These are phyloP conservation scores for Acacia crassicarpa DNA, from an alignment of 306 rosid genomes.

Conservation along the genomic window DNA sequence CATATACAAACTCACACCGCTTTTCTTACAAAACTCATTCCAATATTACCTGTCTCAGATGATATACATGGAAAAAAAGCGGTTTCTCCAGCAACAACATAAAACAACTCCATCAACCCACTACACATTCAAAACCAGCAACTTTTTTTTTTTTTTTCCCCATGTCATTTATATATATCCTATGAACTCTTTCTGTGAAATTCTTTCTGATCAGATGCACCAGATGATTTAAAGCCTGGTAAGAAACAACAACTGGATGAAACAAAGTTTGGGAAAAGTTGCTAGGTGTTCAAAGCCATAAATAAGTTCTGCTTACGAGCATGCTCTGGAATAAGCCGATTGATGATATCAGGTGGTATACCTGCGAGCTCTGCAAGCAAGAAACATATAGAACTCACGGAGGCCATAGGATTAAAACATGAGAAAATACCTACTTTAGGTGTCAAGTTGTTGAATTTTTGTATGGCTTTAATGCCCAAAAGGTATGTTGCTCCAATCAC, in stretches of 20 bases:
- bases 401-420: neutral
- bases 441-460: neutral
- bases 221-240: constrained; percentile 44
- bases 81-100: constrained; percentile 34
- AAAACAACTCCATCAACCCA: constrained; percentile 43
- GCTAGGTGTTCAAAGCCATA: constrained; percentile 94
- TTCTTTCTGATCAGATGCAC: constrained; percentile 42
- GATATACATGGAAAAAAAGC: constrained; percentile 37
- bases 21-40: neutral
- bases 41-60: constrained; percentile 2
- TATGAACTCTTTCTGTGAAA: constrained; percentile 46
- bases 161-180: constrained; percentile 26
- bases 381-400: neutral
- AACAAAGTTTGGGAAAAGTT: constrained; percentile 25
- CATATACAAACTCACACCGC: neutral
- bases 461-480: neutral
- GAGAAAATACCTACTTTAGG: neutral
- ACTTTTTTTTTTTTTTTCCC: neutral
- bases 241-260: constrained; percentile 20
- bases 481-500: neutral
- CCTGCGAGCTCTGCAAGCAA: constrained; percentile 76
- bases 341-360: constrained; percentile 63
- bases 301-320: constrained; percentile 95
- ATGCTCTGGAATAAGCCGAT: constrained; percentile 91
- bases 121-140: constrained; percentile 27